Evolutionary conservation across 2,329 filamentous ascomycete genomes (phyloP), one percentile per base, ranked within the genome.

Genomic region (Botryotinia narcissicola): DNA sequence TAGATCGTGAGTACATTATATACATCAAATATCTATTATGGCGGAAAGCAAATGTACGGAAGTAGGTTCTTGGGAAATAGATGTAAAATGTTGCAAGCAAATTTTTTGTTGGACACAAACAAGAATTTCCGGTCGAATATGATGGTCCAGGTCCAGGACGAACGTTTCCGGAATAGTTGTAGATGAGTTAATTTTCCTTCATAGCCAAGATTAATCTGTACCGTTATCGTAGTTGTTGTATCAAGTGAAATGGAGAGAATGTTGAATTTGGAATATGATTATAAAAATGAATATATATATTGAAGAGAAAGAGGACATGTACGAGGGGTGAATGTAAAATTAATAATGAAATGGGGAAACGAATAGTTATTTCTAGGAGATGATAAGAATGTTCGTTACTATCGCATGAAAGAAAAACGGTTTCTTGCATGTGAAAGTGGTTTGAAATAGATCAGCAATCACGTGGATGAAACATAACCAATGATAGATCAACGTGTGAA

Each of bases 381-480:
- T 25, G 70, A 64, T 40, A 42, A 64, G 40, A 46, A 54, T 71
- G 59, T 54, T 68, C 16, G 64, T 68, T 68, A 46, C 64, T 68
- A 68, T 68, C 46, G 10, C 29, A 20, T 29, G 63, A 62, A 51
- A 70, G 29, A n/a, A 51, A 51, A 25, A 68, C 22, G 18, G 22
- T 71, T 62, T 20, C 1, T 70, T 60, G 37, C 69, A 71, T 71
- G 59, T 54, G 44, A 63, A 63, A 64, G 68, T 32, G 42, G 8
- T 6, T 62, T 6, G 22, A 63, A n/a, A 20, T 59, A 25, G 66
- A 32, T 37, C 16, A 22, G 14, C 37, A 5, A 40, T 69, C 66
- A 69, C 66, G 66, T 69, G 66, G 18, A 57, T 44, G 48, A 44
- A 69, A 69, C 66, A 59, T 59, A 42, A 32, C 66, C 66, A 69